A percentile compares a stretch with the other conserved stretches of the same genome.
Conservation (phyloP, 176 grass and related monocot species). For the Pharus latifolius region DNA sequence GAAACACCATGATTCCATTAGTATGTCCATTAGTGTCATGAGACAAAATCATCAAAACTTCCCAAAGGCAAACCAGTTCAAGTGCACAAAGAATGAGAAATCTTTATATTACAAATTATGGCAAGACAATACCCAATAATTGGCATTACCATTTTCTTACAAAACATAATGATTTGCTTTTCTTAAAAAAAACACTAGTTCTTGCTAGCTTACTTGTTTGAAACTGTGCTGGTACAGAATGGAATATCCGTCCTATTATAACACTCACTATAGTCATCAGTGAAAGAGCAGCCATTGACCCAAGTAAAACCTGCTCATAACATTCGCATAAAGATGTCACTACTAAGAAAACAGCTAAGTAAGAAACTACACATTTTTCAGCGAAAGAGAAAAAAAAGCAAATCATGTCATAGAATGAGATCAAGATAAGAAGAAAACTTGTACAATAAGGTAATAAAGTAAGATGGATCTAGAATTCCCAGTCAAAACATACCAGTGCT, state of each 20-base stretch:
- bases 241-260: slow-evolving; percentile 73
- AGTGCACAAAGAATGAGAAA: not conserved
- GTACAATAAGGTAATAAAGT: not conserved
- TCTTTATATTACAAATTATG: not conserved
- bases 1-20: slow-evolving; percentile 8
- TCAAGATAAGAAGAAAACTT: not conserved
- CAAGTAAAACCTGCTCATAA: slow-evolving; percentile 65
- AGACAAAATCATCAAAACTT: not conserved
- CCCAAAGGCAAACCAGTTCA: not conserved
- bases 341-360: not conserved
- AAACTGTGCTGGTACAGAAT: slow-evolving; percentile 84
- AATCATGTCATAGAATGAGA: not conserved
- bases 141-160: not conserved
- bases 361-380: not conserved
- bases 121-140: not conserved
- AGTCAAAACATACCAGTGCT: slow-evolving; percentile 43
- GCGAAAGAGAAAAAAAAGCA: not conserved
- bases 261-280: slow-evolving; percentile 90
- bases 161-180: not conserved
- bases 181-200: not conserved
- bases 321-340: slow-evolving; percentile 2
- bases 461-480: not conserved
- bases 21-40: slow-evolving; percentile 1
- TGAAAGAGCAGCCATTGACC: slow-evolving; percentile 82
- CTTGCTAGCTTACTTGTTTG: slow-evolving; percentile 72